phyloP scores from a whole-genome alignment of 352 stramenopile species.

The Globisporangium mamillatum region DNA sequence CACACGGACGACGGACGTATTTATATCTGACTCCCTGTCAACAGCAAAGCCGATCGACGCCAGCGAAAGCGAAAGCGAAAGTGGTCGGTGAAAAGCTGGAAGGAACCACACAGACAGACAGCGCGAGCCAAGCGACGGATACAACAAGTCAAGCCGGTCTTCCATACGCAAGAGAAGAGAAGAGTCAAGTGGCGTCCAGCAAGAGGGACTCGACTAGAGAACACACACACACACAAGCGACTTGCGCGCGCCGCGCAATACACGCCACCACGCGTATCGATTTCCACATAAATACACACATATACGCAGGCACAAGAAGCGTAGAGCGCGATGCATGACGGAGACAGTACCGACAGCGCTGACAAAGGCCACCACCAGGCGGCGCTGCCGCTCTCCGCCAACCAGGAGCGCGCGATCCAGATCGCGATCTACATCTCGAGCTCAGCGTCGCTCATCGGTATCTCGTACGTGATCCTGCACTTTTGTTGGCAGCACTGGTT shows the following conservation, averaged over 20 bases:
- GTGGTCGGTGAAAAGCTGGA: background rate
- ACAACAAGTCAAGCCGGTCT: background rate
- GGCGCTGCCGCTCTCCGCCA: conserved; percentile 19
- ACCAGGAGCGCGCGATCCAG: conserved; percentile 34
- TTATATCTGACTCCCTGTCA: conserved; percentile 7
- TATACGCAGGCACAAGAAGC: background rate
- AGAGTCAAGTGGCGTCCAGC: background rate
- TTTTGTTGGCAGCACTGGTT: conserved; percentile 48
- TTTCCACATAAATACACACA: background rate
- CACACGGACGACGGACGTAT: background rate
- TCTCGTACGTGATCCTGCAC: conserved; percentile 65
- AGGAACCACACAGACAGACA: background rate
- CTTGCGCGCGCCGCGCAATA: background rate
- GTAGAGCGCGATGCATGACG: conserved; percentile 4
- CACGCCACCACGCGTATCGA: background rate
- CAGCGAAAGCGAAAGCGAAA: background rate
- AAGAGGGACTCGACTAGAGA: background rate
- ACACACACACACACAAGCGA: conserved; percentile 5
- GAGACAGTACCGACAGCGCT: conserved; percentile 17
- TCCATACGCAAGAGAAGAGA: background rate
- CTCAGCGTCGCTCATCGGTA: conserved; percentile 55
- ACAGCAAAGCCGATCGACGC: background rate
- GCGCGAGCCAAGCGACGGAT: background rate
- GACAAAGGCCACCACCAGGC: background rate
- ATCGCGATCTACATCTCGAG: conserved; percentile 41